A percentile compares a stretch with the other conserved stretches of the same genome.
Conservation (phyloP, 2,329 filamentous ascomycete genomes). For the Fusarium sp. region DNA sequence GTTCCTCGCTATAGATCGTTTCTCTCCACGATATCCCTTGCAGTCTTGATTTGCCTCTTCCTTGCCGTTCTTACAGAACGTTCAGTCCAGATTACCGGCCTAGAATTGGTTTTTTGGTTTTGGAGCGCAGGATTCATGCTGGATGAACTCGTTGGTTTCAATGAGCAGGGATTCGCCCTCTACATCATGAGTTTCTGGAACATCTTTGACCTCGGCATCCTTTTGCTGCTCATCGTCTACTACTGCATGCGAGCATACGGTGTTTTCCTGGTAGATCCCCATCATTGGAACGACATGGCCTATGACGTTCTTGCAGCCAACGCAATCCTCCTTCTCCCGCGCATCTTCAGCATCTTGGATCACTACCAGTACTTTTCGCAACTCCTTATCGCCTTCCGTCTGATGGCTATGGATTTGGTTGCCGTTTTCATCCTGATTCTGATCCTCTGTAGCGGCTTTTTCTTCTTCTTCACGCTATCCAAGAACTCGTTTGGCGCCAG, state of each 20-base stretch:
- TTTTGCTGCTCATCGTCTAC: slow-evolving; percentile 85
- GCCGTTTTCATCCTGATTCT: slow-evolving; percentile 85
- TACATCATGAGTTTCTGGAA: slow-evolving; percentile 99
- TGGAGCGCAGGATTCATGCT: slow-evolving; percentile 98
- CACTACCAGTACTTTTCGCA: slow-evolving; percentile 97
- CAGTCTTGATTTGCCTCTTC: slow-evolving; percentile 83
- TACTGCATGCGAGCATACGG: slow-evolving; percentile 90
- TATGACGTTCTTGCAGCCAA: slow-evolving; percentile 95
- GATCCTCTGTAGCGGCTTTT: slow-evolving; percentile 91
- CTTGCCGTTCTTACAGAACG: slow-evolving; percentile 79
- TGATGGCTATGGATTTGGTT: slow-evolving; percentile 90
- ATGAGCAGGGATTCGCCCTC: slow-evolving; percentile 92
- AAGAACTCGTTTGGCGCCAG: slow-evolving; percentile 72
- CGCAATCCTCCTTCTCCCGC: slow-evolving; percentile 86
- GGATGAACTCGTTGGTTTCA: slow-evolving; percentile 94
- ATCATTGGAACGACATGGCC: slow-evolving; percentile 79
- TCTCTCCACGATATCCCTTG: slow-evolving; percentile 86
- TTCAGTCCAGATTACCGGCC: slow-evolving; percentile 78
- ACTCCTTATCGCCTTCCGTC: slow-evolving; percentile 87
- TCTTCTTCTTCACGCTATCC: slow-evolving; percentile 90
- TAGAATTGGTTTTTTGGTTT: slow-evolving; percentile 95
- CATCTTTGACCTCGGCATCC: slow-evolving; percentile 88
- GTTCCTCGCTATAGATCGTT: slow-evolving; percentile 93
- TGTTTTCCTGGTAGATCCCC: slow-evolving; percentile 78
- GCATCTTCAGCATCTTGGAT: slow-evolving; percentile 90